These are phyloP conservation scores for Uncinocarpus reesii DNA, from an alignment of 2,329 filamentous ascomycete genomes.

Conservation along the genomic window DNA sequence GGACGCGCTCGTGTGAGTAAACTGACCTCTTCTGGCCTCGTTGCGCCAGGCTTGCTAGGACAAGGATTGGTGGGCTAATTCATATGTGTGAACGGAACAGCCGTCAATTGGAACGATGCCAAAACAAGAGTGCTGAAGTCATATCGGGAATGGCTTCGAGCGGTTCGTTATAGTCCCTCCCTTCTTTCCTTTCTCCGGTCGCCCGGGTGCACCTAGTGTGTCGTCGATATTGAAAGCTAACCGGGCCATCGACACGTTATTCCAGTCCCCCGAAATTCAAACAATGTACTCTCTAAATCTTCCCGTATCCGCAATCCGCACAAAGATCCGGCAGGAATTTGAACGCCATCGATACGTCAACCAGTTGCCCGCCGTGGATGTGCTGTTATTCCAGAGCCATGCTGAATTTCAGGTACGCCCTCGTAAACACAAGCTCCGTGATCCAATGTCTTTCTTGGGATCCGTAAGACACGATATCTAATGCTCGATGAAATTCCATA, in stretches of 20 bases:
- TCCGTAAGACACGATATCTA: too few relatives aligned
- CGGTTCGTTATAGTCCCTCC: conserved; percentile 55
- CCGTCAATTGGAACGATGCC: conserved; percentile 80
- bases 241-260: background rate
- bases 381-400: conserved; percentile 81
- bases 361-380: conserved; percentile 78
- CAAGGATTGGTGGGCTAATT: conserved; percentile 19
- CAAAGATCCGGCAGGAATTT: conserved; percentile 92
- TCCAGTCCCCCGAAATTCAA: conserved; percentile 88
- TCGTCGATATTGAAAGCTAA: conserved; percentile 5
- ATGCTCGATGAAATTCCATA: too few relatives aligned
- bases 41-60: conserved; percentile 1
- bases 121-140: conserved; percentile 74
- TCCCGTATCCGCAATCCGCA: conserved; percentile 76
- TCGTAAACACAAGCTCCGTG: conserved; percentile 17
- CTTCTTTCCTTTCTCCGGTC: background rate
- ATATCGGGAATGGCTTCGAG: conserved; percentile 92
- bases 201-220: too few relatives aligned
- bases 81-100: conserved; percentile 39
- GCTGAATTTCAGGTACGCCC: conserved; percentile 81
- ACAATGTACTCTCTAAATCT: conserved; percentile 91
- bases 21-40: background rate
- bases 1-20: conserved; percentile 63
- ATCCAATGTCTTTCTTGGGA: background rate
- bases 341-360: conserved; percentile 90